Evolutionary conservation across 1,284 basidiomycete genomes (phyloP).

Genomic region (Takashimella koratensis): DNA sequence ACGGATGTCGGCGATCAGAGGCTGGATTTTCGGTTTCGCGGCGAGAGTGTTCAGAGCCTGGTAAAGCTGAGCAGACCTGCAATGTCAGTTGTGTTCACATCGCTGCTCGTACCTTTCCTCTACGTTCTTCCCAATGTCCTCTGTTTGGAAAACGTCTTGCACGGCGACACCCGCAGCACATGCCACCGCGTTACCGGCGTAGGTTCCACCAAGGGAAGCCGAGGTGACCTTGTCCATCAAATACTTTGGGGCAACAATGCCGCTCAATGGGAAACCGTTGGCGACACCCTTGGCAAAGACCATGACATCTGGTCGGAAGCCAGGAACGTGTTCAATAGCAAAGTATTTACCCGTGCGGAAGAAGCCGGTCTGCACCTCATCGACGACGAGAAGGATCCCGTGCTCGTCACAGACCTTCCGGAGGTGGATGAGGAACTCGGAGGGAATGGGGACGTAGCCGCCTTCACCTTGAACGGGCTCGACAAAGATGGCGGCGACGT

Average conservation of each 20-base stretch:
- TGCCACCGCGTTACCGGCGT: constrained; percentile 75
- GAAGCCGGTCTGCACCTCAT: constrained; percentile 59
- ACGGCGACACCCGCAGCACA: constrained; percentile 75
- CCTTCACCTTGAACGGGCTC: constrained; percentile 88
- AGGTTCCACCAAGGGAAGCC: constrained; percentile 34
- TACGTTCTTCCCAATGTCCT: constrained; percentile 69
- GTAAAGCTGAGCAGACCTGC: constrained; percentile 69
- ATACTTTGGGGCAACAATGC: constrained; percentile 74
- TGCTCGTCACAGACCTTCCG: constrained; percentile 78
- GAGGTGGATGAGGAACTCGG: constrained; percentile 71
- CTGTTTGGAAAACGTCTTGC: constrained; percentile 22
- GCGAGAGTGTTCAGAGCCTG: constrained; percentile 54
- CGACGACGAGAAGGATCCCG: constrained; percentile 72
- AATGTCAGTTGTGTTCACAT: too few species aligned
- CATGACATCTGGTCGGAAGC: constrained; percentile 78
- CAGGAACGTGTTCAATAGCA: constrained; percentile 60
- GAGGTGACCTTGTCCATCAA: constrained; percentile 56
- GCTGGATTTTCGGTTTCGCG: constrained; percentile 50
- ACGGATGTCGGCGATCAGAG: constrained; percentile 50
- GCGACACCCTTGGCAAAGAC: constrained; percentile 69
- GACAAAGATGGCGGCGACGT: constrained; percentile 85
- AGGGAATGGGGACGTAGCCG: constrained; percentile 83
- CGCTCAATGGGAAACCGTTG: constrained; percentile 72
- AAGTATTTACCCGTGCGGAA: constrained; percentile 70
- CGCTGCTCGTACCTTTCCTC: constrained; percentile 67